Conservation (phyloP, 2,329 filamentous ascomycete species). For the Ophiostoma triangulosporum region DNA sequence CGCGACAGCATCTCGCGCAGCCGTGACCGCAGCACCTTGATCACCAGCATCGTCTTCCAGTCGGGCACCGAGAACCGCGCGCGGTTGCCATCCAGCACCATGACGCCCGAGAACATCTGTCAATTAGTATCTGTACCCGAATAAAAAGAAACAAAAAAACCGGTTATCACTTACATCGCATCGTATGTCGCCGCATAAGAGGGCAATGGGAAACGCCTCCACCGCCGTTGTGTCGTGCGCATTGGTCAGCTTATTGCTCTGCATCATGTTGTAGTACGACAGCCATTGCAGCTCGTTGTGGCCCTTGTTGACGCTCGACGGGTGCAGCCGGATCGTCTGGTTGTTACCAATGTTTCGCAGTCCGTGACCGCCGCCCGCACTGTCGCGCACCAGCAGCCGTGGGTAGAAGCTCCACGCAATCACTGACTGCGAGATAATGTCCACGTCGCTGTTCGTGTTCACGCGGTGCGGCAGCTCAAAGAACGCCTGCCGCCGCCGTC, state of each 20-base stretch:
- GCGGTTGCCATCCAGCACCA: constrained; percentile 77
- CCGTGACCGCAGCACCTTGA: constrained; percentile 64
- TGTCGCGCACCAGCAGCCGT: constrained; percentile 71
- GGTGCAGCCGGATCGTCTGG: constrained; percentile 75
- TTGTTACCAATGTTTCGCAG: constrained; percentile 90
- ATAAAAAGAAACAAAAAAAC: not conserved
- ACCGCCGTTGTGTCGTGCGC: constrained; percentile 78
- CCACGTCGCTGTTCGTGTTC: constrained; percentile 65
- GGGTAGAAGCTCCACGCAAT: constrained; percentile 95
- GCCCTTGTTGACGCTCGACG: constrained; percentile 76
- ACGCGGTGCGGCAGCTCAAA: constrained; percentile 69
- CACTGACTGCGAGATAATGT: constrained; percentile 64
- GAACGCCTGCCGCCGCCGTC: constrained; percentile 53
- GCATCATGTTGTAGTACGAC: constrained; percentile 96
- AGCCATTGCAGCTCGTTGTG: constrained; percentile 60
- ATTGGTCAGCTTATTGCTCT: constrained; percentile 76
- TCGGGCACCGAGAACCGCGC: constrained; percentile 71
- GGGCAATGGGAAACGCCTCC: constrained; percentile 67
- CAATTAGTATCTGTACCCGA: not conserved
- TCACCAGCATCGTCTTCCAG: constrained; percentile 82
- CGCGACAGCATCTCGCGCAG: constrained; percentile 63
- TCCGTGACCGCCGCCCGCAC: constrained; percentile 48
- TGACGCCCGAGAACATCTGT: constrained; percentile 67
- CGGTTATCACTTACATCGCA: constrained; percentile 50
- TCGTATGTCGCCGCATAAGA: constrained; percentile 79